Base-by-base conservation (phyloP, 352 stramenopile genomes). In the Pythium coloratum region DNA sequence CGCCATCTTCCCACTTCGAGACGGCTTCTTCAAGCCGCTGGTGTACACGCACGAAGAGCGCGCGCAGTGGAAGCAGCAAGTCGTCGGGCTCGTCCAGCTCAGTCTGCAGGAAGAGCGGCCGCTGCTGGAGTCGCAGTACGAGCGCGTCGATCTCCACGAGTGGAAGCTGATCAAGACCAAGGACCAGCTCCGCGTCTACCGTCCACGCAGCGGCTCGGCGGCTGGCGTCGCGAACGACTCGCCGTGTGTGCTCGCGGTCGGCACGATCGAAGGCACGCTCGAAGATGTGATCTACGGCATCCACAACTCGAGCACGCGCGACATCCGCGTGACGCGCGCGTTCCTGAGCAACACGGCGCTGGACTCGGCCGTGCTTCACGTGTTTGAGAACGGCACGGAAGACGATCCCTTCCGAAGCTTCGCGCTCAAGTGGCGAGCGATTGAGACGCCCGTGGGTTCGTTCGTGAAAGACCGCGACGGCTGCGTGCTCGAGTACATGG, bases 231-330 rank as follows among this genome's bases (percentile, higher is more conserved):
- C 16, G 8, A 20, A n/a, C 47, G 26, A 33, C 20, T 13, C 60
- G 30, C 55, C 47, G 26, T 51, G n/a, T 42, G 49, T 76, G 34
- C 54, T 76, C 16, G 60, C 34, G 1, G 20, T 76, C 26, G 70
- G 70, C 50, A 66, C 62, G 55, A 67, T 76, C 34, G 61, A 72
- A 55, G 70, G 70, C 50, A 71, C 65, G 12, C 30, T 76, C 7
- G 70, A 76, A 28, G 70, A 76, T 40, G 69, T 66, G 24, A 65
- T 72, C 59, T 62, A 69, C 30, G 69, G 69, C 6, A 53, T 69
- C 14, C 60, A 71, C 56, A 59, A 76, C 30, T 28, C 56, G n/a
- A 70, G 40, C 16, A 74, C 62, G 0, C 42, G 58, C 32, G 68
- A 74, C 36, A 67, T 74, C 57, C 68, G 68, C 40, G 58, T 55